Percentiles rank a stretch among this genome's conserved stretches.
Evolutionary conservation across 192 early-diverging fungal genomes (phyloP).

Genomic region (Coemansia sp.): DNA sequence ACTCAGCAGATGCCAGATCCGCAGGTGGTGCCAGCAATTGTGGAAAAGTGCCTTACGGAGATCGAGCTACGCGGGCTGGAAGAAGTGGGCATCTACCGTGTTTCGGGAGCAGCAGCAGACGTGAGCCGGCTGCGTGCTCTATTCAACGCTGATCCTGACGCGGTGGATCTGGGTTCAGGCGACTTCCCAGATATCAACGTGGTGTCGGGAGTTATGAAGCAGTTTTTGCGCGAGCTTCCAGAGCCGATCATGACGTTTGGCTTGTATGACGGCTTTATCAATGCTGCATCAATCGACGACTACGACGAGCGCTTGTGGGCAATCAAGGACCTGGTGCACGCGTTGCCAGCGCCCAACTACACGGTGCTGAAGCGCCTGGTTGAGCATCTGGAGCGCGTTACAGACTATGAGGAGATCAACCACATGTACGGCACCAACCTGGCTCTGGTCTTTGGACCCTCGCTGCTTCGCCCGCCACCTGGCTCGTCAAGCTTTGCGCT

Average conservation of each 20-base stretch:
- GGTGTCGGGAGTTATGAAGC: conserved; percentile 87
- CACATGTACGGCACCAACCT: conserved; percentile 90
- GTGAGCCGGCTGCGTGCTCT: conserved; percentile 58
- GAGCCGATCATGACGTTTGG: conserved; percentile 88
- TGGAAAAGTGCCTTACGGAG: conserved; percentile 68
- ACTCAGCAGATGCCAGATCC: conserved; percentile 59
- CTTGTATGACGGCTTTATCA: conserved; percentile 79
- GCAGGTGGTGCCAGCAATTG: conserved; percentile 56
- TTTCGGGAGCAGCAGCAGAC: conserved; percentile 63
- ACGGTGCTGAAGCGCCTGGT: conserved; percentile 64
- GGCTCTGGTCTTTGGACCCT: conserved; percentile 95
- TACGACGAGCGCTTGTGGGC: conserved; percentile 71
- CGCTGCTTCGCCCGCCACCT: conserved; percentile 67
- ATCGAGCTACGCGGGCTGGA: conserved; percentile 70
- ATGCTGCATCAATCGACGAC: conserved; percentile 64
- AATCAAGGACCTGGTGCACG: conserved; percentile 66
- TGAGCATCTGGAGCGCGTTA: conserved; percentile 72
- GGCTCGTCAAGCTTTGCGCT: conserved; percentile 61
- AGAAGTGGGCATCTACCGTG: conserved; percentile 74
- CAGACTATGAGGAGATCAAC: conserved; percentile 74
- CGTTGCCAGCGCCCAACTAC: conserved; percentile 63
- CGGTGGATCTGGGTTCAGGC: conserved; percentile 58
- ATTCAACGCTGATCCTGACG: conserved; percentile 62
- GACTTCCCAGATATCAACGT: conserved; percentile 75
- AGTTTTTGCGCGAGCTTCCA: conserved; percentile 90